Evolutionary conservation across 805 yeast genomes (phyloP).

Genomic region (Starmerella sp.): DNA sequence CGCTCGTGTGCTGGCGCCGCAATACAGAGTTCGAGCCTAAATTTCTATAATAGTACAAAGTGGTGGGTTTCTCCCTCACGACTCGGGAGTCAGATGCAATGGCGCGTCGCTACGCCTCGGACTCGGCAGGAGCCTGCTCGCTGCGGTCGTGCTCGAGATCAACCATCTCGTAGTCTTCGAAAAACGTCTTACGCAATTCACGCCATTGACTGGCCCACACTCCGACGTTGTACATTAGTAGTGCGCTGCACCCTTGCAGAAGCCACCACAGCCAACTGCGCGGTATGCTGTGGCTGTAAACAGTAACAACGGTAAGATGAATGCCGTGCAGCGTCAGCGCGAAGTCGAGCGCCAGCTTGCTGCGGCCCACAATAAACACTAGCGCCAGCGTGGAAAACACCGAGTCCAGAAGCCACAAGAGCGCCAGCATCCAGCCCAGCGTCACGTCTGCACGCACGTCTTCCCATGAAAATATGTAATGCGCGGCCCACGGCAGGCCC

Average conservation of each 20-base stretch:
- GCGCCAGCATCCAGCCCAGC: constrained; percentile 61
- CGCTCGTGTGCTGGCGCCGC: too few relatives aligned
- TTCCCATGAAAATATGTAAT: constrained; percentile 75
- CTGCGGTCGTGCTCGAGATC: constrained; percentile 17
- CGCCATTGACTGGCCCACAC: constrained; percentile 88
- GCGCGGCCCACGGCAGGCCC: constrained; percentile 57
- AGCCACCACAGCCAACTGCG: constrained; percentile 71
- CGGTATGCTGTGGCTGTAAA: constrained; percentile 59
- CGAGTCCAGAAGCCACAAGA: constrained; percentile 75
- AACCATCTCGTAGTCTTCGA: constrained; percentile 45
- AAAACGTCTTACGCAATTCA: constrained; percentile 79
- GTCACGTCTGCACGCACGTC: constrained; percentile 62
- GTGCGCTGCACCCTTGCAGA: constrained; percentile 56
- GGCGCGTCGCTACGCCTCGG: background rate
- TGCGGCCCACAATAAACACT: constrained; percentile 79
- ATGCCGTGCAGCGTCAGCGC: constrained; percentile 85
- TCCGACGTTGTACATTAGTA: constrained; percentile 64
- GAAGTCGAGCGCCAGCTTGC: constrained; percentile 92
- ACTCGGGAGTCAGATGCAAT: too few relatives aligned
- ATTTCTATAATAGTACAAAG: too few relatives aligned
- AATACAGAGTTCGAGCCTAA: too few relatives aligned
- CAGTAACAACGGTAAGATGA: constrained; percentile 58
- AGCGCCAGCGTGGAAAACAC: constrained; percentile 73
- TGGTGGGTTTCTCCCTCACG: too few relatives aligned
- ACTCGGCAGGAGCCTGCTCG: constrained; percentile 3